These are phyloP conservation scores for Heritiera fomes DNA, from an alignment of 345 rosid species.

Conservation along the genomic window DNA sequence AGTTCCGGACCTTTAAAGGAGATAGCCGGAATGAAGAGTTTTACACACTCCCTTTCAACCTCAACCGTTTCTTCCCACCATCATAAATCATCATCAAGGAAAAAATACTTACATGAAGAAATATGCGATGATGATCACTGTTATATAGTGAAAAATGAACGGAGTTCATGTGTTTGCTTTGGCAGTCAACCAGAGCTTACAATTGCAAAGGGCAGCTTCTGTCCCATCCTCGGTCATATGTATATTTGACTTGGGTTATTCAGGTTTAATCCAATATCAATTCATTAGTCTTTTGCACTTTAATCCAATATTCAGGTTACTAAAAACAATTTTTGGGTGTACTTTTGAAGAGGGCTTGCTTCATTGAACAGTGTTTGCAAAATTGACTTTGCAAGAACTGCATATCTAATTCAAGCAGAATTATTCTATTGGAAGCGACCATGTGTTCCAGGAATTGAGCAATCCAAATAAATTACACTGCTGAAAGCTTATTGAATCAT, in stretches of 20 bases:
- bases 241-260: conserved; percentile 15
- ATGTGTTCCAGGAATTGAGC: background rate
- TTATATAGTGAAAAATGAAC: background rate
- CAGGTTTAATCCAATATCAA: conserved; percentile 17
- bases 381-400: conserved; percentile 3
- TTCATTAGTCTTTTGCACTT: background rate
- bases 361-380: conserved; percentile 14
- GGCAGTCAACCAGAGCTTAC: background rate
- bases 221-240: conserved; percentile 9
- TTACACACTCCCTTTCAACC: conserved; percentile 94
- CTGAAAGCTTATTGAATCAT: no score
- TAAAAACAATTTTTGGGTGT: background rate
- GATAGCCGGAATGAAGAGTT: conserved; percentile 90
- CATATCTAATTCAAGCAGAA: background rate
- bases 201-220: conserved; percentile 25
- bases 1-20: conserved; percentile 82
- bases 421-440: no score
- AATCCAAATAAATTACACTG: no score
- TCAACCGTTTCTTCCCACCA: conserved; percentile 96
- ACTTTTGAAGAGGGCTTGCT: background rate
- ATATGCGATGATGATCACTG: background rate
- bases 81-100: conserved; percentile 43
- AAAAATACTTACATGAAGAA: conserved; percentile 23
- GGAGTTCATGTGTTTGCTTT: conserved; percentile 7
- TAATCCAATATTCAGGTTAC: no score